phyloP scores from a whole-genome alignment of 2,329 filamentous ascomycete genomes.

The Lojkania enalia region DNA sequence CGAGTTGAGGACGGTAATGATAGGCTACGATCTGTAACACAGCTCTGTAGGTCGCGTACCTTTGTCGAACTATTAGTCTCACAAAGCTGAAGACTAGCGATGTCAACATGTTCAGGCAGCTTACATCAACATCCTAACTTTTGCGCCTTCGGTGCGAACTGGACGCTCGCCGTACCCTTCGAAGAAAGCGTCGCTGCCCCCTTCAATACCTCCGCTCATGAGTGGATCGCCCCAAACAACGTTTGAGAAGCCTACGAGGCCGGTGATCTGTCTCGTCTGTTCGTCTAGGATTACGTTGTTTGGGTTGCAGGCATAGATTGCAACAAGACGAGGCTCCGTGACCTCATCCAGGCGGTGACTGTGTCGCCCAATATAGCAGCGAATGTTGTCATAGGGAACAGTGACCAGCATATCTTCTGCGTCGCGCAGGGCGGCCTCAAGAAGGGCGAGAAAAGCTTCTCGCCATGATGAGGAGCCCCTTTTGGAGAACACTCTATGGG shows the following conservation, averaged over 20 bases:
- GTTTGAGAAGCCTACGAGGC: conserved; percentile 57
- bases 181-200: conserved; percentile 47
- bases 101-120: conserved; percentile 15
- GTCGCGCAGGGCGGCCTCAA: conserved; percentile 59
- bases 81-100: neutral
- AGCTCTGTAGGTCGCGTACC: conserved; percentile 51
- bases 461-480: conserved; percentile 56
- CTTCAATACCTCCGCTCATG: conserved; percentile 53
- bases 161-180: conserved; percentile 48
- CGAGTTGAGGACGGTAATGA: conserved; percentile 49
- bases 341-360: conserved; percentile 54
- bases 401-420: conserved; percentile 62
- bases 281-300: conserved; percentile 58
- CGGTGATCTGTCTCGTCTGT: conserved; percentile 52
- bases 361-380: conserved; percentile 53
- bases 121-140: conserved; percentile 48
- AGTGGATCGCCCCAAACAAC: conserved; percentile 61
- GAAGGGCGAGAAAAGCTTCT: conserved; percentile 55
- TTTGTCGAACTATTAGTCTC: conserved; percentile 24
- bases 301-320: conserved; percentile 53
- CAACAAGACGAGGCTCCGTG: conserved; percentile 55
- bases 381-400: conserved; percentile 59
- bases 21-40: conserved; percentile 48
- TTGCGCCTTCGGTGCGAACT: conserved; percentile 32
- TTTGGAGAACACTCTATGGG: conserved; percentile 52